Evolutionary conservation across 805 yeast species (phyloP).

Genomic region (Metschnikowia hibisci): DNA sequence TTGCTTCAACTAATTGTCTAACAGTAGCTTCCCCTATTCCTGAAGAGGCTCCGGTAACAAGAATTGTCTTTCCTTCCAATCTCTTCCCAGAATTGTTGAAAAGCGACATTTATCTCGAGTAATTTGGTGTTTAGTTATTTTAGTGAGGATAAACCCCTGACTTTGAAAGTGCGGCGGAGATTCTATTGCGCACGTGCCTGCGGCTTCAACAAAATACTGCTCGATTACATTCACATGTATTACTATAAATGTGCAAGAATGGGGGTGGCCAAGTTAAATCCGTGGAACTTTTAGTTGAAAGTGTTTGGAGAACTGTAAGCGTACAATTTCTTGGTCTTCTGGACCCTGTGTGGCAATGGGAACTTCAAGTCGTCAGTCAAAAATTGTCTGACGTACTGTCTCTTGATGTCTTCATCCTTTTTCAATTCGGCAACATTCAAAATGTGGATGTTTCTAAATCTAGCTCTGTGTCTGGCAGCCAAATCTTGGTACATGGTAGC

Average conservation of each 20-base stretch:
- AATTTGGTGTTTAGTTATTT: too few relatives aligned
- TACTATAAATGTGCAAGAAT: conserved; percentile 16
- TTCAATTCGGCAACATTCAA: conserved; percentile 98
- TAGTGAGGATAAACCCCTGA: not conserved
- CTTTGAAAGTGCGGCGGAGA: not conserved
- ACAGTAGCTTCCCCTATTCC: conserved; percentile 97
- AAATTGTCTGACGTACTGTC: conserved; percentile 98
- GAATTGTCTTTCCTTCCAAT: conserved; percentile 69
- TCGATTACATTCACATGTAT: conserved; percentile 17
- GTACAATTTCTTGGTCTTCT: conserved; percentile 83
- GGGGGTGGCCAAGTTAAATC: not conserved
- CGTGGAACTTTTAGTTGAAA: conserved; percentile 66
- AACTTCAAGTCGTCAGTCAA: conserved; percentile 91
- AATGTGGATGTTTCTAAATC: conserved; percentile 99
- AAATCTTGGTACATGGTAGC: conserved; percentile 98
- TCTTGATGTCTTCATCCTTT: conserved; percentile 96
- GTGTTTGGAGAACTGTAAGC: conserved; percentile 94
- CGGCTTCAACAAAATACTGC: not conserved
- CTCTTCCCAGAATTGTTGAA: conserved; percentile 66
- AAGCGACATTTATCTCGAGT: not conserved
- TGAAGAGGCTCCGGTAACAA: conserved; percentile 92
- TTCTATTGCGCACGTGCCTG: not conserved
- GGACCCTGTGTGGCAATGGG: conserved; percentile 99
- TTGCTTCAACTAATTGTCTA: conserved; percentile 76
- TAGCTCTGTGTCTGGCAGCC: conserved; percentile 99